Percentiles rank a stretch among this genome's conserved stretches.
phyloP scores from a whole-genome alignment of 257 asterid genomes.

The Petrea volubilis region DNA sequence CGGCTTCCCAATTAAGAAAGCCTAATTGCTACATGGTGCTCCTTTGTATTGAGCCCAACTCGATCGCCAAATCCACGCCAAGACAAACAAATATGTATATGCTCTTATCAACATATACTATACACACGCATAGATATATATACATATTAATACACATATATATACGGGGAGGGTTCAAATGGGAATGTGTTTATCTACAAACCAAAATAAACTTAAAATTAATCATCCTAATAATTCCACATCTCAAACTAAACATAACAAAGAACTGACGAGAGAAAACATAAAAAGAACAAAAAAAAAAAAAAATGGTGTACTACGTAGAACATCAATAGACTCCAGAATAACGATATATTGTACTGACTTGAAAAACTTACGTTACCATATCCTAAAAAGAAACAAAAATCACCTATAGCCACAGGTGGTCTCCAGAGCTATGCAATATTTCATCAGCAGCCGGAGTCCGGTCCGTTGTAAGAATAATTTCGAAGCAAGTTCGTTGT shows the following conservation, averaged over 20 bases:
- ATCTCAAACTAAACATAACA: background rate
- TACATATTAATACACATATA: too few species aligned
- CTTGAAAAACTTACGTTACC: constrained; percentile 8
- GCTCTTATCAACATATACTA: too few species aligned
- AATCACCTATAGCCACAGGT: background rate
- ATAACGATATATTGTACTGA: constrained; percentile 5
- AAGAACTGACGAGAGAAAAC: background rate
- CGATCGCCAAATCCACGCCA: too few species aligned
- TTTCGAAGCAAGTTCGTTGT: constrained; percentile 30
- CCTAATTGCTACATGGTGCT: too few species aligned
- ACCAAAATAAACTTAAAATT: constrained; percentile 17
- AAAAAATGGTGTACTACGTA: constrained; percentile 1
- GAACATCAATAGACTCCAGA: constrained; percentile 26
- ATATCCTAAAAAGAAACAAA: constrained; percentile 18
- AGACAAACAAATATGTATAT: too few species aligned
- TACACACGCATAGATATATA: too few species aligned
- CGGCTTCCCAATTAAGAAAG: too few species aligned
- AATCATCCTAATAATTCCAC: constrained; percentile 23
- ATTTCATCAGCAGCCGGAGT: constrained; percentile 36
- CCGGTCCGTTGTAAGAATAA: constrained; percentile 14
- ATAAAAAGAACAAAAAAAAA: background rate
- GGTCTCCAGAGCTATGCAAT: constrained; percentile 21
- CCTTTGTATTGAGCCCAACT: too few species aligned
- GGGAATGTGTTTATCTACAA: constrained; percentile 29
- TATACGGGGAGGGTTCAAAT: background rate